phyloP scores from a whole-genome alignment of 2,329 filamentous ascomycete species.

The Cladophialophora bantiana region DNA sequence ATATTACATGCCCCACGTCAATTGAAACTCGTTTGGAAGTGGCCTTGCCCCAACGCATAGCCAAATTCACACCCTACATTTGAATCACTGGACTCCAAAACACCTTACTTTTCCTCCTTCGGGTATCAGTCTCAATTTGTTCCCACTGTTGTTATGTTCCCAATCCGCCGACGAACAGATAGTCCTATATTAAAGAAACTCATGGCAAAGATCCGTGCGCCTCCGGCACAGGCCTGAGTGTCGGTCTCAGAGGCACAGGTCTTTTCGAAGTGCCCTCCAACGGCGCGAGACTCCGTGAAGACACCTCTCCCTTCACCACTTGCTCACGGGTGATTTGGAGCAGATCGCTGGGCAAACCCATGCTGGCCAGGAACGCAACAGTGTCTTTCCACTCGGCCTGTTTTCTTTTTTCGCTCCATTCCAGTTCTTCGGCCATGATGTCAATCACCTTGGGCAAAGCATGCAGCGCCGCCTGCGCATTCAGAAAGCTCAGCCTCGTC shows the following conservation, averaged over 20 bases:
- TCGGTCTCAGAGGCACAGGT: conserved; percentile 22
- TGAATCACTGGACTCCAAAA: conserved; percentile 8
- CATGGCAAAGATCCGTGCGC: conserved; percentile 26
- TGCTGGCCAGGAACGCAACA: conserved; percentile 64
- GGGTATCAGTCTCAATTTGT: conserved; percentile 2
- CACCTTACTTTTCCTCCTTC: not conserved
- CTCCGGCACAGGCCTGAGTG: conserved; percentile 21
- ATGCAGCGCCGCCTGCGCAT: conserved; percentile 87
- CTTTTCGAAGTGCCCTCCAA: conserved; percentile 18
- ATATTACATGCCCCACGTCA: not conserved
- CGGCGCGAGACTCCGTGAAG: conserved; percentile 22
- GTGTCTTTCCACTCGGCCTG: conserved; percentile 81
- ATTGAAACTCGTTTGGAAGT: not conserved
- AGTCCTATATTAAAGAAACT: not conserved
- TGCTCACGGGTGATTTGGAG: conserved; percentile 63
- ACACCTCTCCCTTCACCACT: conserved; percentile 47
- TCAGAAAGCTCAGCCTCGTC: conserved; percentile 86
- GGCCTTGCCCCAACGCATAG: not conserved
- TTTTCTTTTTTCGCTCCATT: conserved; percentile 75
- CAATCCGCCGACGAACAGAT: not conserved
- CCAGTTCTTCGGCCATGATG: conserved; percentile 82
- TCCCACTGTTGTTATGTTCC: not conserved
- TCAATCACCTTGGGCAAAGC: conserved; percentile 85
- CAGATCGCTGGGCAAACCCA: conserved; percentile 66
- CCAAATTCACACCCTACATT: not conserved